Base-by-base conservation (phyloP, 805 yeast genomes). In the Wickerhamomyces alni region DNA sequence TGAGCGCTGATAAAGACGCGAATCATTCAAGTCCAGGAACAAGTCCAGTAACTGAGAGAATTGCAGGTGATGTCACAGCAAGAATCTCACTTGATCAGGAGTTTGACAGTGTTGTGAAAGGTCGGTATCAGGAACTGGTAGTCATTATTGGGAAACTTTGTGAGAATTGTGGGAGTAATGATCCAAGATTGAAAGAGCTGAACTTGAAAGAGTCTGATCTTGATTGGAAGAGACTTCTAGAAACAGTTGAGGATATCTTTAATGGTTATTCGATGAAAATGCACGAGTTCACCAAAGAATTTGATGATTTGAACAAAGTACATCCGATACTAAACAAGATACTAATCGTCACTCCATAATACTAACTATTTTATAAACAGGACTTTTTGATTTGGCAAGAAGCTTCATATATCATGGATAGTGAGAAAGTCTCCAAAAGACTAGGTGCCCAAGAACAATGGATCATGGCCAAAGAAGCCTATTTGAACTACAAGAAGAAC, bases 321-420 rank as follows among this genome's bases (percentile, higher is more conserved):
- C 6, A 18, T 18, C 5, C 9, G 15, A 33, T 16, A 24, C 37
- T 33, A 6, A 1, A 3, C n/a, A 31, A 11, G 7, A 11, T 10
- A 25, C 28, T 26, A 26, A 26, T n/a, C 12, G 17, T 26, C 29
- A 27, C 22, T 21, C 16, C 8, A n/a, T 15, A 29, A 29, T 35
- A 35, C 36, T 37, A 33, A 30, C 35, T 13, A 15, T 12, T 5
- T 21, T 8, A 19, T 17, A n/a, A 13, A 28, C 21, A 51, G 55
- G 44, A 52, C n/a, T 33, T 52, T 10, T 24, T 47, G 19, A 37
- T 53, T 13, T 55, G 59, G 59, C 59, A 55, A 37, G 58, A 55
- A 32, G 30, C 54, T 8, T 51, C 46, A 2, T 55, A 46, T 30
- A 38, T 53, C 12, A 33, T 49, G 31, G 59, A 55, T 37, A 45